Evolutionary conservation across 805 yeast genomes (phyloP).

Genomic region (Kregervanrija fluxuum): DNA sequence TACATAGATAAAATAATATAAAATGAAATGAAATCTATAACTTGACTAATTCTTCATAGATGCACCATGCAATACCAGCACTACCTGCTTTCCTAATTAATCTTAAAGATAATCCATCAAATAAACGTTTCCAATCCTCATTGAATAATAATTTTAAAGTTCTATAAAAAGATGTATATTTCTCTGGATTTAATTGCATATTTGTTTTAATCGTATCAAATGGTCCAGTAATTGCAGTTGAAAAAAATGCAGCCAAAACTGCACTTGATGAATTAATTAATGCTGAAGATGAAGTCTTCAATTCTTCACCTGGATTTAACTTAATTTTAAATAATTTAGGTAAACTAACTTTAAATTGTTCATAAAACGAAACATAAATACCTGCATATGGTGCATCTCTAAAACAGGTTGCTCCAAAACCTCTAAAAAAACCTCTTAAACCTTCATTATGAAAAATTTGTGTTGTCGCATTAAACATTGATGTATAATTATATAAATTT

Average conservation of each 20-base stretch:
- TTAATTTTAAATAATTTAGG: constrained; percentile 34
- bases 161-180: constrained; percentile 34
- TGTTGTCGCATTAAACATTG: constrained; percentile 52
- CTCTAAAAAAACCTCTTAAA: constrained; percentile 69
- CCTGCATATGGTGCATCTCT: constrained; percentile 98
- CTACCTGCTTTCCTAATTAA: constrained; percentile 80
- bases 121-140: constrained; percentile 51
- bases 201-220: constrained; percentile 91
- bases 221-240: constrained; percentile 88
- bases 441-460: constrained; percentile 51
- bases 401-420: constrained; percentile 78
- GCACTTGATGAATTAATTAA: constrained; percentile 73
- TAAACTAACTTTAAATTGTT: constrained; percentile 52
- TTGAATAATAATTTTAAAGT: constrained; percentile 33
- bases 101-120: constrained; percentile 79
- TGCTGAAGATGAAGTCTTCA: constrained; percentile 30
- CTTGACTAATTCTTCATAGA: constrained; percentile 81
- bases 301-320: constrained; percentile 1
- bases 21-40: constrained; percentile 8
- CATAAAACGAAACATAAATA: constrained; percentile 78
- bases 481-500: constrained; percentile 59
- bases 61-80: constrained; percentile 96
- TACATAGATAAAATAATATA: background rate
- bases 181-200: constrained; percentile 63
- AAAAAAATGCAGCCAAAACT: constrained; percentile 62